A percentile compares a stretch with the other conserved stretches of the same genome.
Evolutionary conservation across 495 filamentous ascomycete genomes (phyloP).

Genomic region (Chaetomidium leptoderma): DNA sequence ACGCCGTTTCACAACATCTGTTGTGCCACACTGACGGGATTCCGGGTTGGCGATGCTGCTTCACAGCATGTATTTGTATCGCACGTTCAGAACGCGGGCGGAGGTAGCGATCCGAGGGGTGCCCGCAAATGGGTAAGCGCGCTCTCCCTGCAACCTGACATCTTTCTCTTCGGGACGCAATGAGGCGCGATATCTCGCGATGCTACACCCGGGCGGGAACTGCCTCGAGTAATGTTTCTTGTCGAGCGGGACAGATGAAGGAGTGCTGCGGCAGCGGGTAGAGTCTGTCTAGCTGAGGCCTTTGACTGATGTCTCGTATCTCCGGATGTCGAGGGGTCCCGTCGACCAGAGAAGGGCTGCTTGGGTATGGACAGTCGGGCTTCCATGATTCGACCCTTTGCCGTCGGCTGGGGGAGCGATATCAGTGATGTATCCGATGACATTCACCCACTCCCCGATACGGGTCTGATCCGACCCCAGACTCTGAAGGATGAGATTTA

Average conservation of each 20-base stretch:
- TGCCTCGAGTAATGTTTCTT: not conserved
- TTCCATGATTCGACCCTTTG: slow-evolving; percentile 1
- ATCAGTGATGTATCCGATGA: slow-evolving; percentile 72
- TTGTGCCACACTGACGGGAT: slow-evolving; percentile 18
- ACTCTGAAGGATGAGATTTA: slow-evolving; percentile 63
- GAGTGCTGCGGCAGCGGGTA: not conserved
- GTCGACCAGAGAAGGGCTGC: slow-evolving; percentile 65
- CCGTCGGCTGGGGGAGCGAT: slow-evolving; percentile 18
- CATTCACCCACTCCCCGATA: slow-evolving; percentile 84
- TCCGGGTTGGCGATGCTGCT: not conserved
- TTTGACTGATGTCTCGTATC: slow-evolving; percentile 53
- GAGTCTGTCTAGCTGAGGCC: slow-evolving; percentile 11
- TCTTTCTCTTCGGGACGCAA: not conserved
- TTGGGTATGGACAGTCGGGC: slow-evolving; percentile 46
- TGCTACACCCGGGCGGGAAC: not conserved
- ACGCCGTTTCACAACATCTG: slow-evolving; percentile 25
- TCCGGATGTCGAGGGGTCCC: slow-evolving; percentile 56
- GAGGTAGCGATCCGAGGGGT: not conserved
- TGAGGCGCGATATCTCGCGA: not conserved
- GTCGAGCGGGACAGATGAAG: not conserved
- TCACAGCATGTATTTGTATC: slow-evolving; percentile 4
- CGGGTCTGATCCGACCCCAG: slow-evolving; percentile 61
- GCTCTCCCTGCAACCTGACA: not conserved
- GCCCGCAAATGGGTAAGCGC: not conserved
- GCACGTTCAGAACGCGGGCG: not conserved